These are phyloP conservation scores for Floccularia luteovirens DNA, from an alignment of 768 basidiomycete species.

Conservation along the genomic window DNA sequence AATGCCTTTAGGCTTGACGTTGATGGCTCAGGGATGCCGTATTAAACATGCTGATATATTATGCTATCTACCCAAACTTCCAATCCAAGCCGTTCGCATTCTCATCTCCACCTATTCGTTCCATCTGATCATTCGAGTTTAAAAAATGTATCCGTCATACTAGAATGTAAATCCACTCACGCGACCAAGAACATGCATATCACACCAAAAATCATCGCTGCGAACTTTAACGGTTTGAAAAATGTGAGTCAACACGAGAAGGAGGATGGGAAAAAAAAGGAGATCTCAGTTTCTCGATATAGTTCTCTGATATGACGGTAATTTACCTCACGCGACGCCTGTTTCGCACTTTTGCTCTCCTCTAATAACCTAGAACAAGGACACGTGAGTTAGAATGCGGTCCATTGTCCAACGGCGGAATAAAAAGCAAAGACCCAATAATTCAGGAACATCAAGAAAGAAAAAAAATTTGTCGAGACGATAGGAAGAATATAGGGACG, in stretches of 20 bases:
- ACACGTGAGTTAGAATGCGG: neutral
- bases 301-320: conserved; percentile 3
- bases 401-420: neutral
- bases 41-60: no score
- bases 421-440: neutral
- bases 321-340: conserved; percentile 85
- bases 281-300: conserved; percentile 1
- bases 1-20: no score
- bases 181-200: conserved; percentile 88
- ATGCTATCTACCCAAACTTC: no score
- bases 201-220: conserved; percentile 87
- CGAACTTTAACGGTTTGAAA: conserved; percentile 51
- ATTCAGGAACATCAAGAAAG: neutral
- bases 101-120: conserved; percentile 10
- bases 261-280: no score
- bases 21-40: no score
- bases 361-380: conserved; percentile 54
- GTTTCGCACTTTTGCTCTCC: conserved; percentile 82
- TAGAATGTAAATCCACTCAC: conserved; percentile 39
- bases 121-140: conserved; percentile 6
- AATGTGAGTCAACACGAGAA: no score
- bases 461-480: no score
- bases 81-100: no score
- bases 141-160: neutral
- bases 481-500: no score